Base-by-base conservation (phyloP, 495 filamentous ascomycete genomes). In the Collariella sp. region DNA sequence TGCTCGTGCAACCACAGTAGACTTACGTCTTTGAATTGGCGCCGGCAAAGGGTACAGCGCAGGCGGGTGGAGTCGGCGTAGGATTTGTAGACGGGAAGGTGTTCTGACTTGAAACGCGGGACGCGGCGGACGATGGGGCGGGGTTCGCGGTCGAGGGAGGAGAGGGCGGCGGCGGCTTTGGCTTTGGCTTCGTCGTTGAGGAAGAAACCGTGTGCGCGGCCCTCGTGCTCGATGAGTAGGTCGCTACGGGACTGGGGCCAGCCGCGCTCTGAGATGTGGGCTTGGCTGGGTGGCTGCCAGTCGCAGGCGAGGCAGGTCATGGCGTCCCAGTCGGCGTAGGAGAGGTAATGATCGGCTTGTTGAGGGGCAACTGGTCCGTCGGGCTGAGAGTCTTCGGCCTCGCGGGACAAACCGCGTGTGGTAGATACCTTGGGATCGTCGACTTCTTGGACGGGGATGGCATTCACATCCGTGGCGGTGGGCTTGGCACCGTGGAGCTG, bases 1-100 rank as follows among this genome's bases (percentile, higher is more conserved):
- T 84, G 79, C 63, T 94, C 87, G 61, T 96, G 89, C 49, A 80
- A 79, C 60, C 86, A 82, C 40, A 93, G 74, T 57, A 86, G 81
- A 3, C 80, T 76, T 11, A 74, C 70, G 15, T 79, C 76, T 56
- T 87, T 84, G 72, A 95, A 91, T 52, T 82, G 76, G 10, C 86
- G 79, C 58, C 78, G 76, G 64, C 89, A 95, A 13, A 95, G 74
- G 49, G 87, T 80, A 65, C 89, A 95, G 66, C 82, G 87, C 57
- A 83, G 82, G 46, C 78, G 75, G 23, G 82, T 79, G 46, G 79
- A 69, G 56, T 95, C 85, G 0, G 83, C 84, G 61, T 84, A 95
- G 3, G 85, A 87, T 1, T 53, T 57, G 51, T 70, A 68, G 22
- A 58, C 52, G 16, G 64, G 62, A 1, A 62, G 60, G 0, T 33